A percentile compares a stretch with the other conserved stretches of the same genome.
Conservation (phyloP, 129 eudicot genomes). For the Flaveria sonorensis region DNA sequence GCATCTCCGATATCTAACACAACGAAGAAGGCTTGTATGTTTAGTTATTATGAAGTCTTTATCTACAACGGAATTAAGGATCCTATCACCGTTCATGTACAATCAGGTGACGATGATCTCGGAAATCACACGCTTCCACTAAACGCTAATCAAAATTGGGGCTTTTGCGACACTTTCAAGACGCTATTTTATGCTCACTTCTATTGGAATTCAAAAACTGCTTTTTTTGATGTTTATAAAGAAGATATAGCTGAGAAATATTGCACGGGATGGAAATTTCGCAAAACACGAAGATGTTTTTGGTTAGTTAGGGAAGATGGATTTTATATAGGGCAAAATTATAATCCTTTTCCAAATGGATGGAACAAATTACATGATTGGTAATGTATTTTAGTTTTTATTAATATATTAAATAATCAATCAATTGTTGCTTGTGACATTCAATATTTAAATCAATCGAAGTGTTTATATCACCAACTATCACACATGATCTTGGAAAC, state of each 20-base stretch:
- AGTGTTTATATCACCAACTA: too few species aligned
- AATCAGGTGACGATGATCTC: constrained; percentile 10
- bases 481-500: too few species aligned
- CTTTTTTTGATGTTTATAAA: background rate
- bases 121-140: constrained; percentile 13
- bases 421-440: too few species aligned
- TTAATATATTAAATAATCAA: too few species aligned
- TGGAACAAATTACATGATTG: constrained; percentile 30
- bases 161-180: background rate
- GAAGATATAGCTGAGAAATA: background rate
- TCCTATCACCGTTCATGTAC: constrained; percentile 2
- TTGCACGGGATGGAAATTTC: background rate
- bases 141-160: background rate
- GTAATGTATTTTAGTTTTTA: background rate
- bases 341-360: constrained; percentile 4
- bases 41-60: background rate
- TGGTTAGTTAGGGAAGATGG: constrained; percentile 33
- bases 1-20: background rate
- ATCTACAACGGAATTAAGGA: constrained; percentile 2
- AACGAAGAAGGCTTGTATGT: background rate
- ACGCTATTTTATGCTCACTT: constrained; percentile 7
- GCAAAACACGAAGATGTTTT: background rate
- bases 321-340: background rate
- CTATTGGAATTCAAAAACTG: constrained; percentile 5
- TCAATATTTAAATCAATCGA: too few species aligned